These are phyloP conservation scores for Powellomyces hirtus DNA, from an alignment of 192 early-diverging fungal genomes.

Conservation along the genomic window DNA sequence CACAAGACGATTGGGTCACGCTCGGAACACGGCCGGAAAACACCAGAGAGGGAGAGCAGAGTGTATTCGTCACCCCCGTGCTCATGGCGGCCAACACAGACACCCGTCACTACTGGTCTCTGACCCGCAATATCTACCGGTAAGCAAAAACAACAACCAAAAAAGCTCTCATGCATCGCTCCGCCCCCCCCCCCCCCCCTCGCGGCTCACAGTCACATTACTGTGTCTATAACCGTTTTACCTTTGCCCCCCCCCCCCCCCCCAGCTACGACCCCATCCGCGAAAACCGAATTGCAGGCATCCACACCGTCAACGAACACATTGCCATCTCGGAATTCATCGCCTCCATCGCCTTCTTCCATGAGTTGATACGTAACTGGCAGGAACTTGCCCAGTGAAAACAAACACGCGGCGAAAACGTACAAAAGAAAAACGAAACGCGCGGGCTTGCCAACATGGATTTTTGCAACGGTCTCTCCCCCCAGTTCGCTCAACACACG, in stretches of 20 bases:
- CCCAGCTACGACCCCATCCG: conserved; percentile 29
- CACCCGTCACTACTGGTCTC: conserved; percentile 35
- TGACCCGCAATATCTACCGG: conserved; percentile 43
- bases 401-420: no score
- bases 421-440: no score
- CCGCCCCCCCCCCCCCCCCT: no score
- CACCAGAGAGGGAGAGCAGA: not conserved
- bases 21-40: not conserved
- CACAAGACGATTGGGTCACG: conserved; percentile 4
- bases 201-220: no score
- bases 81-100: conserved; percentile 46
- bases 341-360: conserved; percentile 31
- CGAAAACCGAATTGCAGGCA: conserved; percentile 6
- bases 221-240: not conserved
- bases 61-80: conserved; percentile 32
- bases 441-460: no score
- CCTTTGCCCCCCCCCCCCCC: conserved; percentile 2
- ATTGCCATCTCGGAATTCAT: conserved; percentile 27
- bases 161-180: no score
- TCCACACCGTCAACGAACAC: conserved; percentile 40
- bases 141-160: not conserved
- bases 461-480: no score
- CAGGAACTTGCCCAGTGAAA: conserved; percentile 14
- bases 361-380: conserved; percentile 44
- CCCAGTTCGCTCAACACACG: no score